These are phyloP conservation scores for Grosmannia serpens DNA, from an alignment of 2,329 filamentous ascomycete species.

Conservation along the genomic window DNA sequence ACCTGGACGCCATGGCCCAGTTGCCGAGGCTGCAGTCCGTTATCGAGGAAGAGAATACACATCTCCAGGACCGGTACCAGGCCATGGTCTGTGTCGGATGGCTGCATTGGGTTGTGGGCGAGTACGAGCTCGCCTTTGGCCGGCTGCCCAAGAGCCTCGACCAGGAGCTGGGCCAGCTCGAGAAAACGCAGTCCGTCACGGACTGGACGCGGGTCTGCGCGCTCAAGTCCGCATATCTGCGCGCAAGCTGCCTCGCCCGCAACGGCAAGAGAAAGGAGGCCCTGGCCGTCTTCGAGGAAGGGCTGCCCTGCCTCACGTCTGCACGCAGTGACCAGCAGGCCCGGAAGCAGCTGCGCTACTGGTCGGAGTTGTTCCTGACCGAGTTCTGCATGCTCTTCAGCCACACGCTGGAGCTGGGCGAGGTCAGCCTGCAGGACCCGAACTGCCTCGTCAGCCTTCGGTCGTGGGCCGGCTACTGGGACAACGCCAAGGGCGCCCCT, in stretches of 20 bases:
- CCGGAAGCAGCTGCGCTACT: constrained; percentile 58
- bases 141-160: constrained; percentile 54
- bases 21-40: constrained; percentile 41
- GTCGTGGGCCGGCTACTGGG: constrained; percentile 62
- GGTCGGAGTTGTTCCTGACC: constrained; percentile 68
- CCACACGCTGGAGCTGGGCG: constrained; percentile 40
- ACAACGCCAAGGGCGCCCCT: constrained; percentile 30
- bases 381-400: constrained; percentile 62
- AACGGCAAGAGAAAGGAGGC: constrained; percentile 44
- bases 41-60: constrained; percentile 44
- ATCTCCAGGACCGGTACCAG: constrained; percentile 56
- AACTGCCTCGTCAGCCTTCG: constrained; percentile 47
- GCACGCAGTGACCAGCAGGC: constrained; percentile 39
- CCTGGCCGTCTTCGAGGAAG: constrained; percentile 52
- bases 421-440: constrained; percentile 37
- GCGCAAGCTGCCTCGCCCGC: constrained; percentile 50
- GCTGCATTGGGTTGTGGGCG: constrained; percentile 68
- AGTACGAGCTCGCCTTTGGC: constrained; percentile 50
- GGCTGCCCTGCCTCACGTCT: constrained; percentile 49
- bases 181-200: constrained; percentile 32
- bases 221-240: constrained; percentile 67
- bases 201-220: constrained; percentile 77
- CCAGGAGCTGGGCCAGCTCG: constrained; percentile 36
- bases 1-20: constrained; percentile 32
- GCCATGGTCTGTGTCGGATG: constrained; percentile 75